These are phyloP conservation scores for Oryza officinalis DNA, from an alignment of 176 grass and related monocot species.

Conservation along the genomic window DNA sequence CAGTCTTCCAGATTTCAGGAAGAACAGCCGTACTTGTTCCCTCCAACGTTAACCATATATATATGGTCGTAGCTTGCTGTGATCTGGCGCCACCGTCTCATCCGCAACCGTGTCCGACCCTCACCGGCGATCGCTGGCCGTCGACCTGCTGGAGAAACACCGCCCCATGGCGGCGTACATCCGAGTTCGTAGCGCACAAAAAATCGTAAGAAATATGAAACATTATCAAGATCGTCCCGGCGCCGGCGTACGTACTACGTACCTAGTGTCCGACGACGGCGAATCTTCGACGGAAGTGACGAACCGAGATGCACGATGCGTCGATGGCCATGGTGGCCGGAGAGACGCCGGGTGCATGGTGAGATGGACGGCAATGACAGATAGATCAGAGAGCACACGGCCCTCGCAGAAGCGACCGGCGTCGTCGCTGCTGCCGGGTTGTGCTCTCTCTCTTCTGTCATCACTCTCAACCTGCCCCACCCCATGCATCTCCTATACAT, in stretches of 20 bases:
- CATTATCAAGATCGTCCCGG: not conserved
- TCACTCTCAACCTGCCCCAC: conserved; percentile 19
- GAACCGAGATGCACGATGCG: not conserved
- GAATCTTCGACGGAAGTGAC: not conserved
- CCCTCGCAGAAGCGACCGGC: conserved; percentile 58
- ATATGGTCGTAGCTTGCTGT: not conserved
- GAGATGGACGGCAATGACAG: conserved; percentile 62
- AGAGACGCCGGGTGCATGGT: not conserved
- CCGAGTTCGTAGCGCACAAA: not conserved
- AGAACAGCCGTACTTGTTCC: too few species aligned
- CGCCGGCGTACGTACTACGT: too few species aligned
- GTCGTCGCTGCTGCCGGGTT: conserved; percentile 67
- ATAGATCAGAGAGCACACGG: conserved; percentile 95
- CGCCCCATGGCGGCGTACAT: not conserved
- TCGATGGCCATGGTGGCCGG: not conserved
- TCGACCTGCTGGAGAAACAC: too few species aligned
- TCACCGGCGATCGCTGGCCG: too few species aligned
- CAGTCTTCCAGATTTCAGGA: too few species aligned
- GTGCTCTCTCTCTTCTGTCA: conserved; percentile 99
- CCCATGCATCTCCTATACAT: not conserved
- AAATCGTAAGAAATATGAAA: not conserved
- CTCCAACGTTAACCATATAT: not conserved
- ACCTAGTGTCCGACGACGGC: too few species aligned
- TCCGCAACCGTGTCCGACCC: not conserved
- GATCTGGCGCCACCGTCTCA: not conserved